A percentile compares a stretch with the other conserved stretches of the same genome.
Evolutionary conservation across 2,329 filamentous ascomycete genomes (phyloP).

Genomic region (Fusarium sp.): DNA sequence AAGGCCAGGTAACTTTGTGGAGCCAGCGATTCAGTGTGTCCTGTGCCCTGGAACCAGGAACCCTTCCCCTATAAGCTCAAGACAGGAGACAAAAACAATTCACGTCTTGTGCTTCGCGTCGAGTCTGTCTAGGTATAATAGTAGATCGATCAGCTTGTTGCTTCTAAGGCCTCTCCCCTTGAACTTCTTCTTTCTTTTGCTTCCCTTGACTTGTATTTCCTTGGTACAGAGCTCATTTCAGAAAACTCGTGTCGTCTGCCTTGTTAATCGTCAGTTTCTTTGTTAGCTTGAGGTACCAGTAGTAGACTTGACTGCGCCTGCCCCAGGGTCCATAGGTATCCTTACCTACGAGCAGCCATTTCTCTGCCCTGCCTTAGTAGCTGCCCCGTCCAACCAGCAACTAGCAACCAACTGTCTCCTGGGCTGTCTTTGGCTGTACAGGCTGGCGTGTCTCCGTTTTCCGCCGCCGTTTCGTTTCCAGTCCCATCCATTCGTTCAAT

Average conservation of each 20-base stretch:
- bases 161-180: background rate
- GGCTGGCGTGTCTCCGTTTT: constrained; percentile 19
- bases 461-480: constrained; percentile 27
- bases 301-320: constrained; percentile 5
- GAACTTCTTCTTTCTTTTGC: background rate
- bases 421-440: constrained; percentile 3
- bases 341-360: background rate
- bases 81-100: constrained; percentile 9
- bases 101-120: background rate
- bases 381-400: constrained; percentile 14
- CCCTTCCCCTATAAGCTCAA: background rate
- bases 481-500: constrained; percentile 3
- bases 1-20: no score
- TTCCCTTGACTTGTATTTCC: background rate
- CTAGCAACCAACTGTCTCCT: constrained; percentile 11
- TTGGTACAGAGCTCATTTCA: background rate
- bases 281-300: background rate
- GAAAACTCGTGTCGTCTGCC: constrained; percentile 2
- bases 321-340: background rate
- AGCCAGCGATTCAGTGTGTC: background rate
- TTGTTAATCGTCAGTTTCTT: background rate
- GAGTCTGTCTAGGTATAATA: background rate
- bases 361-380: background rate
- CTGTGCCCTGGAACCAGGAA: background rate
- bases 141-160: background rate